Percentiles rank a stretch among this genome's conserved stretches.
Conservation (phyloP, 164 flowering plant species). For the Platanus orientalis region DNA sequence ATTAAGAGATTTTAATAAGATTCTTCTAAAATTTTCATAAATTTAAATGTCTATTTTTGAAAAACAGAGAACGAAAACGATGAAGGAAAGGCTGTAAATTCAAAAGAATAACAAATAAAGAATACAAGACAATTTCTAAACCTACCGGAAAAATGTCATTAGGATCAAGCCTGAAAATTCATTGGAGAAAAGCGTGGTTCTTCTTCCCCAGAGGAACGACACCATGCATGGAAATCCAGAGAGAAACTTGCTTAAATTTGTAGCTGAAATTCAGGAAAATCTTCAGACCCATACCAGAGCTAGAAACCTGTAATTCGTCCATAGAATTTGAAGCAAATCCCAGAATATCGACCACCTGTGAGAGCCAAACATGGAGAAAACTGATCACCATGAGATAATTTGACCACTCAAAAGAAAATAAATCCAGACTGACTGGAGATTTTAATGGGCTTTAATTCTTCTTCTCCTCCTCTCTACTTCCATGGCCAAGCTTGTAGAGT, state of each 20-base stretch:
- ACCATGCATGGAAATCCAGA: conserved; percentile 16
- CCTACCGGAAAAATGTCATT: conserved; percentile 36
- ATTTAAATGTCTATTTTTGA: conserved; percentile 28
- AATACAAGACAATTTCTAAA: conserved; percentile 23
- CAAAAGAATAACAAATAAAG: conserved; percentile 65
- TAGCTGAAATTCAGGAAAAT: conserved; percentile 23
- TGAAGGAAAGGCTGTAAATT: conserved; percentile 17
- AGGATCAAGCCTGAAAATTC: conserved; percentile 52
- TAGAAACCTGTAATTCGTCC: conserved; percentile 28
- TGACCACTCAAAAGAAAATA: conserved; percentile 8
- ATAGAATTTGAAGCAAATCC: conserved; percentile 22
- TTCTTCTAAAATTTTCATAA: conserved; percentile 1
- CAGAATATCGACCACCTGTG: conserved; percentile 7
- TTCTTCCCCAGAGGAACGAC: conserved; percentile 16
- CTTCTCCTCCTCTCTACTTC: conserved; percentile 9
- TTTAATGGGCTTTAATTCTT: conserved; percentile 13
- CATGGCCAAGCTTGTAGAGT: conserved; percentile 19
- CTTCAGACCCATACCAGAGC: conserved; percentile 29
- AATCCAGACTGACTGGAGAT: conserved; percentile 9
- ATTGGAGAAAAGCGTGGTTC: conserved; percentile 27
- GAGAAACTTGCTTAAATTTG: conserved; percentile 21
- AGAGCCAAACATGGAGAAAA: neutral
- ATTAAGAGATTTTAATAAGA: conserved; percentile 5
- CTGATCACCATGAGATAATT: too few relatives aligned
- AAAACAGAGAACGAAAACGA: conserved; percentile 3